These are phyloP conservation scores for Besnoitia besnoiti DNA, from an alignment of 169 alveolate species.

Conservation along the genomic window DNA sequence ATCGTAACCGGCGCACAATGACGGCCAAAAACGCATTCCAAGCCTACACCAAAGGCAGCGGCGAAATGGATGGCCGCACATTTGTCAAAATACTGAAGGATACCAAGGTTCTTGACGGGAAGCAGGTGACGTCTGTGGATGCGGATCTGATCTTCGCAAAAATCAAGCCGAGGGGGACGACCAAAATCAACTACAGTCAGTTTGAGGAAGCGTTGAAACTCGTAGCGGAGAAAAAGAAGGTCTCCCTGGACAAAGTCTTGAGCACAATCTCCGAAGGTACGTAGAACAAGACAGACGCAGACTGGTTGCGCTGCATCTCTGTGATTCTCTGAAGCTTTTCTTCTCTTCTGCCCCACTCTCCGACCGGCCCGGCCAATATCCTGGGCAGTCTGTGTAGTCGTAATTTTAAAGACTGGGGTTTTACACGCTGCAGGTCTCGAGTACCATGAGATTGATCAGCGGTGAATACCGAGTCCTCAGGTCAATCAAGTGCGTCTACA, in stretches of 20 bases:
- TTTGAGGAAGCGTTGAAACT: constrained; percentile 77
- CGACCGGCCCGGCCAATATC: no score
- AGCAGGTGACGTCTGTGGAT: constrained; percentile 79
- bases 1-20: no score
- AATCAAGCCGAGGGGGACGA: constrained; percentile 79
- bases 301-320: neutral
- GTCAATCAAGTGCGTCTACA: no score
- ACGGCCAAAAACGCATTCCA: constrained; percentile 71
- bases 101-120: constrained; percentile 74
- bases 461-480: no score
- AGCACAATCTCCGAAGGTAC: neutral
- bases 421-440: no score
- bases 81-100: constrained; percentile 80
- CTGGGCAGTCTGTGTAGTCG: no score
- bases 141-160: constrained; percentile 84
- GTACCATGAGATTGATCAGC: no score
- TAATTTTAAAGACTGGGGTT: no score
- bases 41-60: constrained; percentile 78
- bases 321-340: no score
- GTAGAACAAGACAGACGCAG: neutral
- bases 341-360: no score
- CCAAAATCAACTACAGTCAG: constrained; percentile 75
- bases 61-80: constrained; percentile 83
- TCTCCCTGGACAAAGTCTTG: neutral
- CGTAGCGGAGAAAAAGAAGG: constrained; percentile 72